Conservation (phyloP, 768 basidiomycete genomes). For the Mycena kentingensis region DNA sequence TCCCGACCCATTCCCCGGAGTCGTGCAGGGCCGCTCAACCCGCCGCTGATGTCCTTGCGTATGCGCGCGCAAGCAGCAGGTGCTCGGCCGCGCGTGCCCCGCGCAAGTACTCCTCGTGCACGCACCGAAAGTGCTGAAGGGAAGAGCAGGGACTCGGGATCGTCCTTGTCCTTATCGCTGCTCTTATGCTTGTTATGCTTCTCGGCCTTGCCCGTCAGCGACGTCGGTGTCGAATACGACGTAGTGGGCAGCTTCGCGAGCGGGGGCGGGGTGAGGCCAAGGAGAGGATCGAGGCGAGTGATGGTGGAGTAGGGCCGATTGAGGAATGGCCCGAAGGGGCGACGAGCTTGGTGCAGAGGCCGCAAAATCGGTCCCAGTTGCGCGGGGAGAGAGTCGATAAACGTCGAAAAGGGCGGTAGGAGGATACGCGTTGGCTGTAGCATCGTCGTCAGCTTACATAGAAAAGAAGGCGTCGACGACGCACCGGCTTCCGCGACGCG, state of each 20-base stretch:
- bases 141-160: slow-evolving; percentile 22
- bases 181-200: neutral
- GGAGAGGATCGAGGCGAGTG: slow-evolving; percentile 86
- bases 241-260: neutral
- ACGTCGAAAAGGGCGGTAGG: slow-evolving; percentile 66
- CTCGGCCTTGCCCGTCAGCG: neutral
- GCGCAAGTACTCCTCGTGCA: slow-evolving; percentile 74
- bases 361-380: slow-evolving; percentile 70
- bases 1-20: slow-evolving; percentile 15
- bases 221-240: neutral
- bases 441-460: neutral
- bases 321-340: slow-evolving; percentile 81
- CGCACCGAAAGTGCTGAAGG: slow-evolving; percentile 44
- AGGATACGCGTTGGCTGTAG: slow-evolving; percentile 64
- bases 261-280: slow-evolving; percentile 4
- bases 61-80: slow-evolving; percentile 87
- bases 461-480: slow-evolving; percentile 26
- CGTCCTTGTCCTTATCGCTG: slow-evolving; percentile 9
- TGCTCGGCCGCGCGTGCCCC: slow-evolving; percentile 90
- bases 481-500: slow-evolving; percentile 50
- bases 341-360: slow-evolving; percentile 79
- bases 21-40: slow-evolving; percentile 10
- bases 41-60: slow-evolving; percentile 60
- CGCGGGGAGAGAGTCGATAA: slow-evolving; percentile 66
- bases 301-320: slow-evolving; percentile 89